Conservation (phyloP, 352 stramenopile species). For the Phytophthora pseudosyringae region DNA sequence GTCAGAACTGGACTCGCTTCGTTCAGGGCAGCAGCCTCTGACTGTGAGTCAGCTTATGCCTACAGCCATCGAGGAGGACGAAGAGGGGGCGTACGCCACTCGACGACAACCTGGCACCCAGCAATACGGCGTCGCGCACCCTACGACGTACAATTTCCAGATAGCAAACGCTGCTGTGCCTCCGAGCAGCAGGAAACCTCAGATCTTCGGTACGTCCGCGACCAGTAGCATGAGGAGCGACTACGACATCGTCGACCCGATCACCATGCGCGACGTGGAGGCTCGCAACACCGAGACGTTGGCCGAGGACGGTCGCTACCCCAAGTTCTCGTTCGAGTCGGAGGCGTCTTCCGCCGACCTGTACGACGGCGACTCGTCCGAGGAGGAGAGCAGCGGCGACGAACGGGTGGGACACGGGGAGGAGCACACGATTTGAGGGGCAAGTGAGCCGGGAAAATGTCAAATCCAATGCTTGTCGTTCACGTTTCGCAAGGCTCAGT, state of each 20-base stretch:
- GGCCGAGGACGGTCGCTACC: conserved; percentile 61
- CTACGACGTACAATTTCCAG: conserved; percentile 14
- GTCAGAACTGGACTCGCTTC: conserved; percentile 25
- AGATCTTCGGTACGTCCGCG: conserved; percentile 32
- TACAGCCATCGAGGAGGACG: conserved; percentile 21
- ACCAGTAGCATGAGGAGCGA: conserved; percentile 58
- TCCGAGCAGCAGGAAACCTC: conserved; percentile 9
- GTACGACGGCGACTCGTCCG: conserved; percentile 36
- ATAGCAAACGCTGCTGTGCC: conserved; percentile 7
- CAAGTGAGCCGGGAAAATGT: conserved; percentile 19
- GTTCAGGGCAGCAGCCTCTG: conserved; percentile 24
- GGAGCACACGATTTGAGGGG: conserved; percentile 44
- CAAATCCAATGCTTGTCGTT: conserved; percentile 33
- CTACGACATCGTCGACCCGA: conserved; percentile 78
- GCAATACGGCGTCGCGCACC: conserved; percentile 1
- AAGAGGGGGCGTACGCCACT: conserved; percentile 19
- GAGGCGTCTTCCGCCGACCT: conserved; percentile 39
- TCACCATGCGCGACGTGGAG: conserved; percentile 59
- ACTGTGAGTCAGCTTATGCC: conserved; percentile 39
- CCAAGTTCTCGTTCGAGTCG: conserved; percentile 71
- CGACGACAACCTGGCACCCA: conserved; percentile 13
- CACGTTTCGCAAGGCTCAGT: conserved; percentile 17
- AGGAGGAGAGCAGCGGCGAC: conserved; percentile 35
- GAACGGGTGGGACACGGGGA: conserved; percentile 22
- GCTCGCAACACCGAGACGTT: conserved; percentile 75